Evolutionary conservation across 2,329 filamentous ascomycete species (phyloP), one percentile per base, ranked within the genome.

Genomic region (Trematosphaeria pertusa): DNA sequence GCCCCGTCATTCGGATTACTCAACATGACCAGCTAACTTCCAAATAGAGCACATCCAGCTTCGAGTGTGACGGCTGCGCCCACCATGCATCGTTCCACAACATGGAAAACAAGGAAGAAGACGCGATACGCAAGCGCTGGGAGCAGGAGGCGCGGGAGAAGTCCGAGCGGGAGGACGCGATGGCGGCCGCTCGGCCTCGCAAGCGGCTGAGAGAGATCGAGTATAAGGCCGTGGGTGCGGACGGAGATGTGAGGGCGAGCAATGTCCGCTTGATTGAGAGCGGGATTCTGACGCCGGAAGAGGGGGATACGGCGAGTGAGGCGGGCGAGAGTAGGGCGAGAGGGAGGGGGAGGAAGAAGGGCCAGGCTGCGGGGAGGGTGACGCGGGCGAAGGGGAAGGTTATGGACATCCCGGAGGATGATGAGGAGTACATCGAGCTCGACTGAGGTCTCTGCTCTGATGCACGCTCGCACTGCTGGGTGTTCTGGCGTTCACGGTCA

Each of bases 71-170:
- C 59, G 80, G 80, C 37, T 83, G 80, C 54, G 65, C 62, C 21
- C 80, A 83, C 59, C 80, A 83, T 56, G 80, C 80, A 5, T 77
- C 73, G 9, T 82, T 80, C 53, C 80, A 83, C 63, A 74, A 62
- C 39, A 73, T 83, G 69, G 78, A 81, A 50, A 81, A 80, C 45
- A 67, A 71, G n/a, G 56, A 62, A 8, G 79, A 81, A 37, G 75
- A 80, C 41, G 77, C 74, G 33, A 68, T 78, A 4, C 61, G 75
- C 19, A 70, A 72, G 59, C 74, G 73, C 19, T 79, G 76, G 78
- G 70, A 73, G 34, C 52, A 56, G 7, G 71, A 73, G 46, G 69
- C 72, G n/a, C 66, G 64, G 24, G 61, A 64, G 5, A 61, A 59
- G 37, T 52, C 51, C 6, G 56, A 57, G 15, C 40, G 35, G 2